Conservation (phyloP, 108 stramenopile species). For the Skeletonema tropicum region DNA sequence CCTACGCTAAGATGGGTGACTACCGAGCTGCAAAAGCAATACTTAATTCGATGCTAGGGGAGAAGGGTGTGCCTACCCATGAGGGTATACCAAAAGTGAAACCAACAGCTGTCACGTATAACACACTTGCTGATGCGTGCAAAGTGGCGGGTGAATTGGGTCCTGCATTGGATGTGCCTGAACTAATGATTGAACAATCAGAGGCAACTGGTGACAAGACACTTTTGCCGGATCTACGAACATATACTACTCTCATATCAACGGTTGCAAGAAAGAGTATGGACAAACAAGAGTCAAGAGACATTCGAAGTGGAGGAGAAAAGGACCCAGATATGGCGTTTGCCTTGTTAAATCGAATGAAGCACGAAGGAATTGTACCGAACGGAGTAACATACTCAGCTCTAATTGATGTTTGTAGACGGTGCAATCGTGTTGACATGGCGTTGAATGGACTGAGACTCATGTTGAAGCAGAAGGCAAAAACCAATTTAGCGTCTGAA, state of each 20-base stretch:
- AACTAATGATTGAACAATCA: slow-evolving; percentile 43
- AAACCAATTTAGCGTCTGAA: slow-evolving; percentile 15
- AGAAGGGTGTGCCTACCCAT: slow-evolving; percentile 4
- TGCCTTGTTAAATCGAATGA: slow-evolving; percentile 74
- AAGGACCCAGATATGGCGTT: slow-evolving; percentile 84
- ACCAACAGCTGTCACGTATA: slow-evolving; percentile 83
- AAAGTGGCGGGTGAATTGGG: slow-evolving; percentile 77
- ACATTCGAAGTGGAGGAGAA: slow-evolving; percentile 46
- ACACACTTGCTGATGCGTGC: slow-evolving; percentile 85
- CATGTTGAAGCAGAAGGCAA: slow-evolving; percentile 66
- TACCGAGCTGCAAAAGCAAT: slow-evolving; percentile 59
- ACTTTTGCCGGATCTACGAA: slow-evolving; percentile 66
- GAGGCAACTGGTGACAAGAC: slow-evolving; percentile 39
- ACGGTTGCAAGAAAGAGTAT: slow-evolving; percentile 71
- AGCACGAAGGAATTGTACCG: slow-evolving; percentile 56
- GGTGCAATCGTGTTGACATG: slow-evolving; percentile 73
- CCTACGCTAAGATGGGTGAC: slow-evolving; percentile 80
- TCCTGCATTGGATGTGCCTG: slow-evolving; percentile 60
- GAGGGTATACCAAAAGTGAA: slow-evolving; percentile 54
- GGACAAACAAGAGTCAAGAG: slow-evolving; percentile 34
- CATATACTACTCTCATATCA: slow-evolving; percentile 85
- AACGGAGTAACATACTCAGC: slow-evolving; percentile 89
- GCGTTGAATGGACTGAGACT: slow-evolving; percentile 80
- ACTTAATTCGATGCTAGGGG: slow-evolving; percentile 64
- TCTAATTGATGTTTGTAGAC: slow-evolving; percentile 83